phyloP scores from a whole-genome alignment of 345 rosid species.

The Streptanthus diversifolius region DNA sequence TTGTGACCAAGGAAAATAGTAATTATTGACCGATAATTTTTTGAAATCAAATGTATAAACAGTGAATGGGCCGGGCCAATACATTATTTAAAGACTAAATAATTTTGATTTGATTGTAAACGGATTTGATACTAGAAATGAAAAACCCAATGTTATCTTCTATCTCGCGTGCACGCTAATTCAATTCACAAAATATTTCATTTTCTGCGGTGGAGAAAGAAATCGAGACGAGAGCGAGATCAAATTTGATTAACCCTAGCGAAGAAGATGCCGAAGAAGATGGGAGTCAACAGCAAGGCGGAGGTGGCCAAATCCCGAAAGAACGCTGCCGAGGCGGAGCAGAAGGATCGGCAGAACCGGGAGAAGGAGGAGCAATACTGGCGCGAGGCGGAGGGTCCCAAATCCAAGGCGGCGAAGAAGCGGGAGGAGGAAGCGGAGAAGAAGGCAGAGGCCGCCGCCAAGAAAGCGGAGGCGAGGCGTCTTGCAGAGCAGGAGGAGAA shows the following conservation, averaged over 20 bases:
- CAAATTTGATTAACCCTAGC: slow-evolving; percentile 11
- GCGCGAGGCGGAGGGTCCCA: slow-evolving; percentile 84
- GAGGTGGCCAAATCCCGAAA: slow-evolving; percentile 82
- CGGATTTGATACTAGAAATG: not conserved
- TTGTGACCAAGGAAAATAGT: too few relatives aligned
- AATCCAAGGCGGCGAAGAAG: slow-evolving; percentile 78
- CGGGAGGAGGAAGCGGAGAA: slow-evolving; percentile 91
- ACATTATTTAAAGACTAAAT: not conserved
- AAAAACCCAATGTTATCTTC: not conserved
- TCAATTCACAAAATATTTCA: not conserved
- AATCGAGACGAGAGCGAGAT: not conserved
- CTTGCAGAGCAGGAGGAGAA: slow-evolving; percentile 82
- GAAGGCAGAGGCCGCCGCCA: slow-evolving; percentile 68
- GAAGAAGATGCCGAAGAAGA: slow-evolving; percentile 87
- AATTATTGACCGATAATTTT: too few relatives aligned
- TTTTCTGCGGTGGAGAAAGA: not conserved
- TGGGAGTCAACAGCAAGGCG: slow-evolving; percentile 92
- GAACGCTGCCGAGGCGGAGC: slow-evolving; percentile 67
- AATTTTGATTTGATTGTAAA: not conserved
- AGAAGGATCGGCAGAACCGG: slow-evolving; percentile 65
- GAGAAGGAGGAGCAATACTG: slow-evolving; percentile 90
- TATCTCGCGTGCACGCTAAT: not conserved
- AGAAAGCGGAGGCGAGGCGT: slow-evolving; percentile 64
- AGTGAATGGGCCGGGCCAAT: not conserved
- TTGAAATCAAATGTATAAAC: too few relatives aligned